phyloP scores from a whole-genome alignment of 345 rosid species.

The Eucalyptus marginata region DNA sequence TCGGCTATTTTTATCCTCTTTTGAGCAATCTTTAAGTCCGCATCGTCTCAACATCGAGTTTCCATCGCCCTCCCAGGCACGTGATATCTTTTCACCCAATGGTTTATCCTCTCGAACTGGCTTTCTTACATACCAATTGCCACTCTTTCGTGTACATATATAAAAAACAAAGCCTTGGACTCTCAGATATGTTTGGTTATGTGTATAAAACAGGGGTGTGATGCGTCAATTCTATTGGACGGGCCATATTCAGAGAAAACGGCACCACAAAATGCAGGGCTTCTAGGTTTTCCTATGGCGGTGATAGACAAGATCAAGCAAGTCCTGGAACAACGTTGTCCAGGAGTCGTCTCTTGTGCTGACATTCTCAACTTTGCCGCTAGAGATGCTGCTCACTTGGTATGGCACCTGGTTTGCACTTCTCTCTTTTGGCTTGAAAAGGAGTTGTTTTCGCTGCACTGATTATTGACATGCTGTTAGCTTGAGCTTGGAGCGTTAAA shows the following conservation, averaged over 20 bases:
- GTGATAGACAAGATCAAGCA: slow-evolving; percentile 63
- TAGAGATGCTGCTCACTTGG: slow-evolving; percentile 66
- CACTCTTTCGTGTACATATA: too few relatives aligned
- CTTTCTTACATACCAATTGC: neutral
- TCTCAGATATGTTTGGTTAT: neutral
- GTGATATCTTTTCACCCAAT: neutral
- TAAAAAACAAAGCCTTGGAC: too few relatives aligned
- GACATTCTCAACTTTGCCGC: slow-evolving; percentile 81
- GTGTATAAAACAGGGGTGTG: slow-evolving; percentile 43
- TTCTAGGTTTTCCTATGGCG: slow-evolving; percentile 27
- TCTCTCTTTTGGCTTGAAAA: neutral
- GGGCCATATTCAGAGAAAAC: slow-evolving; percentile 52
- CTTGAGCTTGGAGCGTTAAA: neutral
- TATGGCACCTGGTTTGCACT: neutral
- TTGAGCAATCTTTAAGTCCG: neutral
- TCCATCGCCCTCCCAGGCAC: neutral
- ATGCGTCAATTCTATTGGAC: slow-evolving; percentile 61
- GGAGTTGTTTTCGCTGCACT: too few relatives aligned
- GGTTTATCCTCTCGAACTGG: neutral
- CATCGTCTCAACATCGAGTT: neutral
- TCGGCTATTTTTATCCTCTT: neutral
- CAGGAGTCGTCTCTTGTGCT: slow-evolving; percentile 74
- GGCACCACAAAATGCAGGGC: slow-evolving; percentile 48
- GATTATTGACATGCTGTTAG: neutral
- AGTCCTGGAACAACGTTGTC: slow-evolving; percentile 52